A percentile compares a stretch with the other conserved stretches of the same genome.
Evolutionary conservation across 805 yeast species (phyloP).

Genomic region (Candida maesae): DNA sequence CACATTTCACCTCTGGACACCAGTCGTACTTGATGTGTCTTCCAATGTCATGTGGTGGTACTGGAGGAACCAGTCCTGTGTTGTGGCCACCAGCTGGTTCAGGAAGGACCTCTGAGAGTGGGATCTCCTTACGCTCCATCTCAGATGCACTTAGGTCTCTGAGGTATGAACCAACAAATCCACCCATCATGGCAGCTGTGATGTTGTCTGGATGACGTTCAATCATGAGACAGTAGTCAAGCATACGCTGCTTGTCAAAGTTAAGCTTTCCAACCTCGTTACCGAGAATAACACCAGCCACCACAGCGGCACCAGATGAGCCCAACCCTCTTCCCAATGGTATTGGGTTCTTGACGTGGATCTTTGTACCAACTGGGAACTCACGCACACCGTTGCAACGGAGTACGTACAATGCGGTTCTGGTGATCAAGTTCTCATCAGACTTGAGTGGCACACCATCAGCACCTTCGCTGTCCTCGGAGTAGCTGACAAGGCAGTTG

Average conservation of each 20-base stretch:
- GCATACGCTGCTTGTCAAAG: constrained; percentile 72
- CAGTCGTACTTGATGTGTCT: constrained; percentile 82
- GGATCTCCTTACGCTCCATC: constrained; percentile 71
- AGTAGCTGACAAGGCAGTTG: constrained; percentile 67
- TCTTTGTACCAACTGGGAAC: constrained; percentile 81
- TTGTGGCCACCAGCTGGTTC: constrained; percentile 68
- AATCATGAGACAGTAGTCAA: constrained; percentile 94
- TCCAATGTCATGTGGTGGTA: constrained; percentile 86
- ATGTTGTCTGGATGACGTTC: constrained; percentile 98
- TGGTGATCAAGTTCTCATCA: constrained; percentile 80
- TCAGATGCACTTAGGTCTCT: constrained; percentile 75
- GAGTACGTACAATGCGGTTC: constrained; percentile 87
- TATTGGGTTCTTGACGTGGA: constrained; percentile 84
- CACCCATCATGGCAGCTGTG: constrained; percentile 99
- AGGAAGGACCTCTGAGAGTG: constrained; percentile 80
- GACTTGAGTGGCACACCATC: constrained; percentile 73
- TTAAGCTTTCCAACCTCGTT: constrained; percentile 75
- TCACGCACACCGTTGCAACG: constrained; percentile 72
- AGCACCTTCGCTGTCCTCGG: constrained; percentile 71
- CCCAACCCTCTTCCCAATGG: constrained; percentile 97
- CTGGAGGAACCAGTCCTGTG: constrained; percentile 66
- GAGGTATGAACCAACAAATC: constrained; percentile 93
- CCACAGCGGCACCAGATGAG: constrained; percentile 97
- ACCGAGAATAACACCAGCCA: constrained; percentile 91
- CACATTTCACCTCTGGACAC: constrained; percentile 78